Base-by-base conservation (phyloP, 805 yeast species). In the Tetrapisispora arboricola region DNA sequence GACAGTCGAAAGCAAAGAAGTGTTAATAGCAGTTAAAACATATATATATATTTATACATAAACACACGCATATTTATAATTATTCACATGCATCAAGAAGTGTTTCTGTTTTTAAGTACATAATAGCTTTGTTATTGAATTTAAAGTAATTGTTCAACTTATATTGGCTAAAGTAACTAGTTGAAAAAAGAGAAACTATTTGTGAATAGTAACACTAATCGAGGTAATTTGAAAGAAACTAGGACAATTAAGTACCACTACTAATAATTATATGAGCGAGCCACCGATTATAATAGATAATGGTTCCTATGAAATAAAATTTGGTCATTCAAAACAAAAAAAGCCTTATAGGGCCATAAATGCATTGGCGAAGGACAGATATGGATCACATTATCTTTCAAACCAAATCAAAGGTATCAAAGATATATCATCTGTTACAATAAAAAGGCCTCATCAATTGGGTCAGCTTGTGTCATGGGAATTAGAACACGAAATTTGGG, bases 391-490 rank as follows among this genome's bases (percentile, higher is more conserved):
- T 1, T 77, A 82, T 50, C 66, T 88, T 10, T 95, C 94, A 4
- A 82, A 84, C 44, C 81, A 80, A 47, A 52, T 80, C 10, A 61
- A 71, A 15, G 66, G 69, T 13, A 75, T 90, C 36, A 75, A 72
- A 44, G 92, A 87, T 54, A 78, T 77, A 28, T 77, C 94, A 0
- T 84, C 87, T 1, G 70, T 88, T 6, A 71, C 72, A 17, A 75
- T 81, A 60, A 73, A 81, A 45, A 67, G 97, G 41, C 96, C 99
- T 0, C 76, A 77, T 43, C 96, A 87, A 47, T 78, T 80, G 49
- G 96, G 96, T 3, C 94, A 88, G 49, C 65, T 92, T 39, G 77
- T 80, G 0, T 84, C 90, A 29, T 92, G 97, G 98, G 95, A 85
- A 47, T 65, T 84, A 2, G 87, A 92, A 56, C 82, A 81, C 52